Evolutionary conservation across 2,329 filamentous ascomycete genomes (phyloP).

Genomic region (Talaromyces sp.): DNA sequence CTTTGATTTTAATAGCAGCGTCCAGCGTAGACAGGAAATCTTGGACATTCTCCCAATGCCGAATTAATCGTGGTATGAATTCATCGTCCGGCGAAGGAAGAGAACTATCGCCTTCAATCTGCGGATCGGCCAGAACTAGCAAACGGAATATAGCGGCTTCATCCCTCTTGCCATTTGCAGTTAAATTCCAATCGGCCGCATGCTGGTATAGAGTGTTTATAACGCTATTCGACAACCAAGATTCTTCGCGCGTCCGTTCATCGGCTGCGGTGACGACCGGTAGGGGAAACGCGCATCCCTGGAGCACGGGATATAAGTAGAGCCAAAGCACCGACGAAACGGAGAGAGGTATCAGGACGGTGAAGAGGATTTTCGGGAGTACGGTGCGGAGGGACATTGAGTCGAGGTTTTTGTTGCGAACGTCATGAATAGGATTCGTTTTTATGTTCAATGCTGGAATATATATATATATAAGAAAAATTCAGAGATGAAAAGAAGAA

Average conservation of each 20-base stretch:
- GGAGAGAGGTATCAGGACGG: conserved; percentile 61
- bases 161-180: not conserved
- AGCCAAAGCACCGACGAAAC: conserved; percentile 71
- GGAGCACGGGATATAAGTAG: conserved; percentile 81
- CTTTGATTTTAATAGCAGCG: conserved; percentile 24
- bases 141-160: conserved; percentile 72
- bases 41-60: conserved; percentile 33
- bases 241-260: not conserved
- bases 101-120: conserved; percentile 87
- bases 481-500: not conserved
- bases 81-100: conserved; percentile 57
- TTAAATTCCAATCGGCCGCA: conserved; percentile 19
- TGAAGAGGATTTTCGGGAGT: conserved; percentile 43
- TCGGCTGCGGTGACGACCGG: conserved; percentile 22
- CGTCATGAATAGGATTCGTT: conserved; percentile 11
- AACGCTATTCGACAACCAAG: conserved; percentile 24
- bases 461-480: not conserved
- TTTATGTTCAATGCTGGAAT: not conserved
- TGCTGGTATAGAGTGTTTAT: conserved; percentile 39
- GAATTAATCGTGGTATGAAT: conserved; percentile 40
- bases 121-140: conserved; percentile 84
- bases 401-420: not conserved
- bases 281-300: conserved; percentile 74
- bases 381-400: conserved; percentile 51
- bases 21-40: conserved; percentile 9